Evolutionary conservation across 1,284 basidiomycete genomes (phyloP).

Genomic region (Grifola frondosa): DNA sequence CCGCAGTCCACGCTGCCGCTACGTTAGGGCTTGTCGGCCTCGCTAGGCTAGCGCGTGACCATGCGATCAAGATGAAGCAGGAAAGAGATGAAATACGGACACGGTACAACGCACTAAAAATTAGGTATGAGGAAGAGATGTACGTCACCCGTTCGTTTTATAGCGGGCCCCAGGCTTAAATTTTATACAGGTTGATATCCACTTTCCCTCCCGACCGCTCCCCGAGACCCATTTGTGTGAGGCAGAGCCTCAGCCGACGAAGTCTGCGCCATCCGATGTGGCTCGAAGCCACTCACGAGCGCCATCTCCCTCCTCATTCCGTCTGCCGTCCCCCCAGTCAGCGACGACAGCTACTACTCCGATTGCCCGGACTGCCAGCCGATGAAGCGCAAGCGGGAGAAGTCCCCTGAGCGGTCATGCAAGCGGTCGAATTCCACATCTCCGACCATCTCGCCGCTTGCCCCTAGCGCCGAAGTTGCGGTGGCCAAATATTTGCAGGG

Average conservation of each 20-base stretch:
- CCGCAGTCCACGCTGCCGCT: slow-evolving; percentile 54
- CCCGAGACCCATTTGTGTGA: slow-evolving; percentile 14
- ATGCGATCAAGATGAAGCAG: slow-evolving; percentile 43
- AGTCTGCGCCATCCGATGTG: too few relatives aligned
- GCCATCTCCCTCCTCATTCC: slow-evolving; percentile 21
- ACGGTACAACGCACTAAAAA: slow-evolving; percentile 36
- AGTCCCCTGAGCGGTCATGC: slow-evolving; percentile 14
- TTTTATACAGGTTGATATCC: slow-evolving; percentile 13
- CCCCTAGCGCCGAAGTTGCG: too few relatives aligned
- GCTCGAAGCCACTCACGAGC: slow-evolving; percentile 9
- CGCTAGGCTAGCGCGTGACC: slow-evolving; percentile 46
- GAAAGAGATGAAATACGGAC: slow-evolving; percentile 44
- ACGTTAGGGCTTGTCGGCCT: slow-evolving; percentile 53
- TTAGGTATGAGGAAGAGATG: slow-evolving; percentile 22
- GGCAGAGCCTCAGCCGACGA: slow-evolving; percentile 10
- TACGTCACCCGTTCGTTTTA: slow-evolving; percentile 11
- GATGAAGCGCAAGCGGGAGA: slow-evolving; percentile 22
- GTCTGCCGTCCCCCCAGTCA: slow-evolving; percentile 25
- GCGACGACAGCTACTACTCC: slow-evolving; percentile 31
- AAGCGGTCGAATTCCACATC: slow-evolving; percentile 23
- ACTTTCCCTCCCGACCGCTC: slow-evolving; percentile 8
- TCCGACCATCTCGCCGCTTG: slow-evolving; percentile 6
- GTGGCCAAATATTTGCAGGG: too few relatives aligned
- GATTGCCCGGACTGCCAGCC: slow-evolving; percentile 30
- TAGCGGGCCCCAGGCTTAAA: too few relatives aligned